These are phyloP conservation scores for Spinacia oleracea DNA, from an alignment of 179 eudicot genomes.

Conservation along the genomic window DNA sequence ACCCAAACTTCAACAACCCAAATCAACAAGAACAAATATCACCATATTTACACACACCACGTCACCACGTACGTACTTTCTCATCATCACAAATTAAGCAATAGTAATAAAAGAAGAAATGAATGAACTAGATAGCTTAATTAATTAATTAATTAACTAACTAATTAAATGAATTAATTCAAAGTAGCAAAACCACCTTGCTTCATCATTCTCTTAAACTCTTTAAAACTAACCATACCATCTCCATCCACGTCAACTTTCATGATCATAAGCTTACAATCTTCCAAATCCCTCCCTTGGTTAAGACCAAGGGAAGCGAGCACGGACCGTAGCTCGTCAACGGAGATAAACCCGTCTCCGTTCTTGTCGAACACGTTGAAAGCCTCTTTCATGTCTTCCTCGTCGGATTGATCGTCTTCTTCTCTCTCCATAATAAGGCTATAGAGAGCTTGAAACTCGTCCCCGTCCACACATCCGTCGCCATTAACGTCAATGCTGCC, in stretches of 20 bases:
- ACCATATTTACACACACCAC: constrained; percentile 3
- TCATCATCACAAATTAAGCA: constrained; percentile 7
- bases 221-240: constrained; percentile 37
- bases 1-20: background rate
- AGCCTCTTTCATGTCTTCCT: constrained; percentile 32
- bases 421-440: constrained; percentile 24
- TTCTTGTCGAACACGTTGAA: constrained; percentile 42
- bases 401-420: background rate
- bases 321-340: constrained; percentile 33
- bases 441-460: constrained; percentile 35
- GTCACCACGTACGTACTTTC: no score
- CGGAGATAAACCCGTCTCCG: constrained; percentile 41
- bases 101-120: background rate
- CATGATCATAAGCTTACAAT: constrained; percentile 41
- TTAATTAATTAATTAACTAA: background rate
- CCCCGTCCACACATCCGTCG: constrained; percentile 35
- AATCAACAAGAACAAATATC: background rate
- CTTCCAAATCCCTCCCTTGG: constrained; percentile 37
- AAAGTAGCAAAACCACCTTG: constrained; percentile 32
- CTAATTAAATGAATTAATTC: background rate
- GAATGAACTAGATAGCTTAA: background rate
- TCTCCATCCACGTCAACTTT: constrained; percentile 47
- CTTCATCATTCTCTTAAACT: constrained; percentile 45
- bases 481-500: constrained; percentile 32
- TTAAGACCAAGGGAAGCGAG: constrained; percentile 34